Conservation (phyloP, 192 early-diverging fungal genomes). For the Spizellomyces sp. region DNA sequence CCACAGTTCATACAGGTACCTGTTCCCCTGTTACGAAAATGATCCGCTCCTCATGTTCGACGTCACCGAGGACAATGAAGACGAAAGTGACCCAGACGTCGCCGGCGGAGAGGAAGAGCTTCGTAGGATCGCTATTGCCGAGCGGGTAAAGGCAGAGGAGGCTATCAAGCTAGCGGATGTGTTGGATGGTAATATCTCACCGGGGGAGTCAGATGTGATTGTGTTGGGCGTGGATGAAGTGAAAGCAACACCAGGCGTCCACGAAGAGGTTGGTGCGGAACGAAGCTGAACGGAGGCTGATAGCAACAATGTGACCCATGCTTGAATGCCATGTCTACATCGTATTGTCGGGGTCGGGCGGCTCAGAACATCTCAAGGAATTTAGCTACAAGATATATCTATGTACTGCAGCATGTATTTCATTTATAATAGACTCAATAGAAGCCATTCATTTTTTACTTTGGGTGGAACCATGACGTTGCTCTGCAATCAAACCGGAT, state of each 20-base stretch:
- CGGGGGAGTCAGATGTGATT: constrained; percentile 17
- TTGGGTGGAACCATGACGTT: no score
- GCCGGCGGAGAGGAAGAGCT: constrained; percentile 14
- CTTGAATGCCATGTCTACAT: no score
- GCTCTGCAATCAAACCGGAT: no score
- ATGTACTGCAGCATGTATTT: no score
- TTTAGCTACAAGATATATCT: no score
- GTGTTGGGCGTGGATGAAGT: constrained; percentile 17
- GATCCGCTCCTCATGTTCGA: constrained; percentile 86
- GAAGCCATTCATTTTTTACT: no score
- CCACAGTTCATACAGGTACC: constrained; percentile 26
- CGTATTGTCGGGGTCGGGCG: no score
- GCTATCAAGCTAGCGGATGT: neutral
- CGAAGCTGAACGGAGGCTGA: no score
- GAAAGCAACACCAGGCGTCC: neutral
- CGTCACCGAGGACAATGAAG: constrained; percentile 63
- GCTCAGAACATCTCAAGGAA: no score
- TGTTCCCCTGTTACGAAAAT: constrained; percentile 81
- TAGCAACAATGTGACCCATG: no score
- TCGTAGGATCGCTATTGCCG: constrained; percentile 7
- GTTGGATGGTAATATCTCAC: neutral
- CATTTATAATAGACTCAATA: no score
- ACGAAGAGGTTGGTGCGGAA: no score
- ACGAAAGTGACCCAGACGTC: constrained; percentile 33
- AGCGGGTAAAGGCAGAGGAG: constrained; percentile 11